Conservation (phyloP, 345 rosid species). For the Arabidopsis arenosa region DNA sequence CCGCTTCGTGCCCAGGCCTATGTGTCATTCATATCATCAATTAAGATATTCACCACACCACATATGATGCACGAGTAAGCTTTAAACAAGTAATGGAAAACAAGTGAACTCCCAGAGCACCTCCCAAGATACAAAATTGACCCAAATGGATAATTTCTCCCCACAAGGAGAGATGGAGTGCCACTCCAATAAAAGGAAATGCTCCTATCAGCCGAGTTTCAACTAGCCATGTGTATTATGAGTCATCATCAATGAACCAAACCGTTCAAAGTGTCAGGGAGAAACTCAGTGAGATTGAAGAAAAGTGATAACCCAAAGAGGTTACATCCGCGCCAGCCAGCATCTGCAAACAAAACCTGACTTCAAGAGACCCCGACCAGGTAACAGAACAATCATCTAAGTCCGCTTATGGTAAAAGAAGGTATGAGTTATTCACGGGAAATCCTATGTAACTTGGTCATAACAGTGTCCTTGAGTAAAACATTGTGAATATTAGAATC, state of each 20-base stretch:
- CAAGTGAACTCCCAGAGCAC: slow-evolving; percentile 50
- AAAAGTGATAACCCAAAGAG: slow-evolving; percentile 38
- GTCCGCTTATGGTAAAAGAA: slow-evolving; percentile 33
- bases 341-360: slow-evolving; percentile 49
- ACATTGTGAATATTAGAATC: slow-evolving; percentile 4
- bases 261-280: slow-evolving; percentile 71
- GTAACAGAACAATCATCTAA: slow-evolving; percentile 55
- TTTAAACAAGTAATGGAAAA: slow-evolving; percentile 11
- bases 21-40: too few species aligned
- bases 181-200: background rate
- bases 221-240: slow-evolving; percentile 78
- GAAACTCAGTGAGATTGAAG: slow-evolving; percentile 77
- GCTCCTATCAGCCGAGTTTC: slow-evolving; percentile 58
- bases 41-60: too few species aligned
- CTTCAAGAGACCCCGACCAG: slow-evolving; percentile 60
- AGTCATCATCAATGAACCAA: slow-evolving; percentile 77
- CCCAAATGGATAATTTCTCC: slow-evolving; percentile 1
- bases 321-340: slow-evolving; percentile 56
- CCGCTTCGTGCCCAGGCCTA: too few species aligned
- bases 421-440: background rate
- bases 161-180: slow-evolving; percentile 38
- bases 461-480: background rate
- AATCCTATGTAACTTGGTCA: background rate
- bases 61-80: too few species aligned
- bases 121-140: slow-evolving; percentile 13